A percentile compares a stretch with the other conserved stretches of the same genome.
phyloP scores from a whole-genome alignment of 345 rosid species.

The Populus deltoides region DNA sequence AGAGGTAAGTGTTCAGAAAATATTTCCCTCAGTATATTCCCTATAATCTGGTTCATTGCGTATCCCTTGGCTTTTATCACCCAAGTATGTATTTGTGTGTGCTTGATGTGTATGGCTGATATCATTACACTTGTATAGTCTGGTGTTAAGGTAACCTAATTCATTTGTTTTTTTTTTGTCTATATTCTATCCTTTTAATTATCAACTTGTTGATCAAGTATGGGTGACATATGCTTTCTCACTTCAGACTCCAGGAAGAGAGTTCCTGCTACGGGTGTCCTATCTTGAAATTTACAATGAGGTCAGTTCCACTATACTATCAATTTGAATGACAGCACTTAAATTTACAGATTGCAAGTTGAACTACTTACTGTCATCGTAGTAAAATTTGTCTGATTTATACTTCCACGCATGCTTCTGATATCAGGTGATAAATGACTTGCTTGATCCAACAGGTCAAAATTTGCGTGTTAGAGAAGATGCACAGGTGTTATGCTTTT shows the following conservation, averaged over 20 bases:
- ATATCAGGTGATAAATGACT: slow-evolving; percentile 94
- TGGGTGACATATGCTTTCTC: slow-evolving; percentile 21
- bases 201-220: slow-evolving; percentile 3
- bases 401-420: slow-evolving; percentile 21
- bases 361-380: background rate
- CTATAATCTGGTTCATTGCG: background rate
- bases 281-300: slow-evolving; percentile 99
- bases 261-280: slow-evolving; percentile 94
- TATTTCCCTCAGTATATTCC: background rate
- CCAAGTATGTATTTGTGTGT: background rate
- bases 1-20: slow-evolving; percentile 61
- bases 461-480: slow-evolving; percentile 99
- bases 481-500: slow-evolving; percentile 68
- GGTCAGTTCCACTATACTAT: slow-evolving; percentile 41
- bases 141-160: background rate
- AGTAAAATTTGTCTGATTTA: slow-evolving; percentile 4
- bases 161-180: background rate
- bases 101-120: background rate
- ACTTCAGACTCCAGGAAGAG: slow-evolving; percentile 96
- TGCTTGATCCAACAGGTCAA: slow-evolving; percentile 98
- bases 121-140: background rate
- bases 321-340: background rate
- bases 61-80: background rate
- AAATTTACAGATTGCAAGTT: too few species aligned
- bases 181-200: background rate